Percentiles rank a stretch among this genome's conserved stretches.
Conservation (phyloP, 1,284 basidiomycete species). For the Paramarasmius palmivorus region DNA sequence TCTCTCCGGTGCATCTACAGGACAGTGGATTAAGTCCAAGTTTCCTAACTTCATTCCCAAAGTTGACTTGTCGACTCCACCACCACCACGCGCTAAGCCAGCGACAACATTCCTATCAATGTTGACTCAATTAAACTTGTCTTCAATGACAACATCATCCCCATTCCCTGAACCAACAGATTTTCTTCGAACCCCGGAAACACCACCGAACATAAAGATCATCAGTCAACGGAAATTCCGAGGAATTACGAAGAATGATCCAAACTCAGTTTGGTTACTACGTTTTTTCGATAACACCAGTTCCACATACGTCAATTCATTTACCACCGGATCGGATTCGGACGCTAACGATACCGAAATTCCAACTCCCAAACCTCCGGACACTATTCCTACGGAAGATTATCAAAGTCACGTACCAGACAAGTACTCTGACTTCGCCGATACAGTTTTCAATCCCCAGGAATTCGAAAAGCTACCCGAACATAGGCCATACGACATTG, state of each 20-base stretch:
- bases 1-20: too few species aligned
- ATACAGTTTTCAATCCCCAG: slow-evolving; percentile 7
- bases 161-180: background rate
- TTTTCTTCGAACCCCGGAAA: background rate
- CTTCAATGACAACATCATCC: too few species aligned
- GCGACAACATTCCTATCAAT: too few species aligned
- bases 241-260: background rate
- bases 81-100: too few species aligned
- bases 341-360: background rate
- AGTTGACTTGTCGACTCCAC: too few species aligned
- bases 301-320: background rate
- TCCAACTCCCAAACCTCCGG: background rate
- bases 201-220: background rate
- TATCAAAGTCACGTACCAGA: background rate
- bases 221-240: background rate
- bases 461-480: slow-evolving; percentile 6
- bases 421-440: background rate
- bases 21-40: too few species aligned
- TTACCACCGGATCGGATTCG: background rate
- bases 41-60: too few species aligned
- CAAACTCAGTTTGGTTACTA: background rate
- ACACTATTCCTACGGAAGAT: background rate
- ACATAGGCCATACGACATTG: slow-evolving; percentile 6
- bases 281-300: background rate
- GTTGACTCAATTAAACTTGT: too few species aligned